phyloP scores from a whole-genome alignment of 2,329 filamentous ascomycete genomes.

The Penicillium sp. region DNA sequence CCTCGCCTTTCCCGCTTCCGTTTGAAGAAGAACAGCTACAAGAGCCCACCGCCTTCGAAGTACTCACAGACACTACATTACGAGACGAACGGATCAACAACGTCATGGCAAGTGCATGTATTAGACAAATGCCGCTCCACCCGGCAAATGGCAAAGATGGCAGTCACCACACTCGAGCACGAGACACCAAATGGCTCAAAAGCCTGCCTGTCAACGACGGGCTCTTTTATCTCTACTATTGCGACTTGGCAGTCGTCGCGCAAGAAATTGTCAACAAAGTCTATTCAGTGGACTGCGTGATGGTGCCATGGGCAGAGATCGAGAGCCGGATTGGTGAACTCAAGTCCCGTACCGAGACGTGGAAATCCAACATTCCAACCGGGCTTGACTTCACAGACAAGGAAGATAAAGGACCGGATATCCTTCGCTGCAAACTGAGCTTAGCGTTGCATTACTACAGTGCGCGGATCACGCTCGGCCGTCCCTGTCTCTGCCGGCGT shows the following conservation, averaged over 20 bases:
- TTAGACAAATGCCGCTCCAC: conserved; percentile 31
- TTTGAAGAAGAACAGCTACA: conserved; percentile 40
- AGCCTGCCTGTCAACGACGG: conserved; percentile 32
- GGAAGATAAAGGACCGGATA: conserved; percentile 30
- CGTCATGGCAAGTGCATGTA: conserved; percentile 29
- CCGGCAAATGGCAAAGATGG: conserved; percentile 27
- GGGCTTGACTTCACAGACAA: conserved; percentile 37
- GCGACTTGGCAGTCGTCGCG: conserved; percentile 38
- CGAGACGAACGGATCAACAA: conserved; percentile 33
- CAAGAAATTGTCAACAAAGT: conserved; percentile 43
- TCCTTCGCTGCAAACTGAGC: conserved; percentile 38
- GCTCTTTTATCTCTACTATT: conserved; percentile 39
- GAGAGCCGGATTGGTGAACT: conserved; percentile 40
- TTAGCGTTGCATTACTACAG: conserved; percentile 46
- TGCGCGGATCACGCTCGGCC: conserved; percentile 42
- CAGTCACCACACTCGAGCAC: conserved; percentile 17
- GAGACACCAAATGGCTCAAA: conserved; percentile 35
- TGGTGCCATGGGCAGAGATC: conserved; percentile 40
- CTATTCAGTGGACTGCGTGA: conserved; percentile 39
- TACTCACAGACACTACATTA: conserved; percentile 30
- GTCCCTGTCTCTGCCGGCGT: conserved; percentile 46
- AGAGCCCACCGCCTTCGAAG: conserved; percentile 29
- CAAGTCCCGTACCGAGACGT: conserved; percentile 37
- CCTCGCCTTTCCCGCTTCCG: conserved; percentile 41
- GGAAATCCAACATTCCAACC: conserved; percentile 36